Percentiles rank a stretch among this genome's conserved stretches.
These are phyloP conservation scores for Backusella psychrophila DNA, from an alignment of 192 early-diverging fungal species.

Conservation along the genomic window DNA sequence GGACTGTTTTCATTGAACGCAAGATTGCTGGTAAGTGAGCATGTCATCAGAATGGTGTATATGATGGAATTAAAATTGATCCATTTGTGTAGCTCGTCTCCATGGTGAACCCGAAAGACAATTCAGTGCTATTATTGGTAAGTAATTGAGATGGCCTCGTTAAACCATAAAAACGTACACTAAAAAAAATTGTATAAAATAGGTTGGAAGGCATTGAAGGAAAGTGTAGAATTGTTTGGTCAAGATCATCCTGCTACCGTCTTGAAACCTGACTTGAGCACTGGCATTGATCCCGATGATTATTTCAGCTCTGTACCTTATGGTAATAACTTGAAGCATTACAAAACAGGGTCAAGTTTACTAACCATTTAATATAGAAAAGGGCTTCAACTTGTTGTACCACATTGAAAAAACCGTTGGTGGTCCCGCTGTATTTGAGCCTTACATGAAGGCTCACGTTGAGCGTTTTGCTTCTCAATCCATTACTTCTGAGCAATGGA, in stretches of 20 bases:
- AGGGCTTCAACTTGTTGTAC: conserved; percentile 93
- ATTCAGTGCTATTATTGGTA: conserved; percentile 81
- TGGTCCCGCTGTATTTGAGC: conserved; percentile 83
- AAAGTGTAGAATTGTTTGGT: conserved; percentile 70
- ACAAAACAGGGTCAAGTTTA: neutral
- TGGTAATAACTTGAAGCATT: conserved; percentile 38
- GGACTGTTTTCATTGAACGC: conserved; percentile 91
- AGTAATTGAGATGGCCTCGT: neutral
- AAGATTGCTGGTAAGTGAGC: conserved; percentile 65
- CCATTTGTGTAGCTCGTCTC: conserved; percentile 39
- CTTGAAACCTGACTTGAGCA: conserved; percentile 69
- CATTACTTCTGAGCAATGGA: conserved; percentile 90
- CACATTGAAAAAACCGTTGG: conserved; percentile 88
- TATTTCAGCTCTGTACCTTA: conserved; percentile 82
- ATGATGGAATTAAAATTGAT: neutral
- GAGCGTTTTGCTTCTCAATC: conserved; percentile 79
- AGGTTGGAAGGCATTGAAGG: conserved; percentile 66
- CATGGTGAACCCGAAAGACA: conserved; percentile 75
- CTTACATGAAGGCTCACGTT: conserved; percentile 80
- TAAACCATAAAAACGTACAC: neutral
- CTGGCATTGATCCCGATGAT: conserved; percentile 80
- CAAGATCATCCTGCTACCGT: conserved; percentile 63
- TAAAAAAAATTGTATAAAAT: neutral
- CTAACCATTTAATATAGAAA: conserved; percentile 53
- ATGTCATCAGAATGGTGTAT: too few relatives aligned